These are phyloP conservation scores for Thalassiosira delicatula DNA, from an alignment of 352 stramenopile genomes.

Conservation along the genomic window DNA sequence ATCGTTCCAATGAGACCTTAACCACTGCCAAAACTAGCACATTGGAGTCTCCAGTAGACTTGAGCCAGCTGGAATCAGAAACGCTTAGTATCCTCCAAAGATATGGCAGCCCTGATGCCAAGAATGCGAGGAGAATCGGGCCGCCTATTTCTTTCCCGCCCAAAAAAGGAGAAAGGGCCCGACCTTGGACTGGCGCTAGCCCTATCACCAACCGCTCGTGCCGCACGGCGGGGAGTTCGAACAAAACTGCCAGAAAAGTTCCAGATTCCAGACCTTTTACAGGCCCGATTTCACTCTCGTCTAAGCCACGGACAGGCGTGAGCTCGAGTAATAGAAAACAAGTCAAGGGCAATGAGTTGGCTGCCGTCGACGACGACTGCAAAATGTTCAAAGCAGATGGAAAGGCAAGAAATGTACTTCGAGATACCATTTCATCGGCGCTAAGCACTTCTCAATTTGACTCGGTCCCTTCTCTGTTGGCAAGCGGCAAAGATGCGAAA, in stretches of 20 bases:
- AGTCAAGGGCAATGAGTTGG: background rate
- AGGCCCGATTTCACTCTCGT: too few species aligned
- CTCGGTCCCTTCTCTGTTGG: conserved; percentile 89
- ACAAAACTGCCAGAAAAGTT: conserved; percentile 1
- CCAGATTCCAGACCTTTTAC: background rate
- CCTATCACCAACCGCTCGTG: conserved; percentile 6
- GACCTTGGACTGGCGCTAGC: background rate
- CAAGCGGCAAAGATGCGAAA: too few species aligned
- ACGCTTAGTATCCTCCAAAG: conserved; percentile 2
- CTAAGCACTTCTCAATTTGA: conserved; percentile 90
- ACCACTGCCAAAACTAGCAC: too few species aligned
- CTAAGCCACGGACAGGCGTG: too few species aligned
- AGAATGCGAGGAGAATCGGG: background rate
- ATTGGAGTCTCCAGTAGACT: too few species aligned
- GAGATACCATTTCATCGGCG: conserved; percentile 86
- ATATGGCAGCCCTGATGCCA: background rate
- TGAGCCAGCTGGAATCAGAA: background rate
- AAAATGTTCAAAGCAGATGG: conserved; percentile 89
- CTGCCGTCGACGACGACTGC: conserved; percentile 70
- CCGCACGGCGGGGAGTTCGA: background rate
- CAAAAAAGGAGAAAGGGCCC: background rate
- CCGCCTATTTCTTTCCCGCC: background rate
- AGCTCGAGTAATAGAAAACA: conserved; percentile 9
- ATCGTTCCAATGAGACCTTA: too few species aligned
- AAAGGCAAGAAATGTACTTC: conserved; percentile 87